Percentiles rank a stretch among this genome's conserved stretches.
Evolutionary conservation across 177 flowering plant species (phyloP).

Genomic region (Vitis hybrid): DNA sequence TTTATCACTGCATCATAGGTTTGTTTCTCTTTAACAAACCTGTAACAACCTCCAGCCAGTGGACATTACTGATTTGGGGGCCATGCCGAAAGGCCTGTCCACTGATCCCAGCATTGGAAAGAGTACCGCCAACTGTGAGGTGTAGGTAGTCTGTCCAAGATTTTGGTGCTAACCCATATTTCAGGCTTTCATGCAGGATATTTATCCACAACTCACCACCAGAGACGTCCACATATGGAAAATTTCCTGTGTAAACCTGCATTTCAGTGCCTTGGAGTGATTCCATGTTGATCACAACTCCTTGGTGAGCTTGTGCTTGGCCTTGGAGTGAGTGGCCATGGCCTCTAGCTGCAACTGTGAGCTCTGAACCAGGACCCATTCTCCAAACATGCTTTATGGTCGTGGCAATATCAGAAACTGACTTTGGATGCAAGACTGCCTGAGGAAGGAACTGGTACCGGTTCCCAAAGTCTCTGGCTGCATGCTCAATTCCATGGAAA

Average conservation of each 20-base stretch:
- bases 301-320: constrained; percentile 45
- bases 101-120: constrained; percentile 65
- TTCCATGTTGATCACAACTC: constrained; percentile 49
- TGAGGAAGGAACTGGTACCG: constrained; percentile 38
- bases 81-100: constrained; percentile 70
- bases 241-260: constrained; percentile 32
- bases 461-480: constrained; percentile 49
- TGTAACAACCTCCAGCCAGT: constrained; percentile 60
- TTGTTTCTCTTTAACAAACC: constrained; percentile 32
- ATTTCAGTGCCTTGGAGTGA: constrained; percentile 35
- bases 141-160: constrained; percentile 68
- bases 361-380: constrained; percentile 43
- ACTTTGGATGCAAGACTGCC: constrained; percentile 44
- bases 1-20: background rate
- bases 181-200: constrained; percentile 48
- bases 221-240: constrained; percentile 50
- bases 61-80: constrained; percentile 65
- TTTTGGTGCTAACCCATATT: constrained; percentile 57
- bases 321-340: constrained; percentile 58
- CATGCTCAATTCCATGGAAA: constrained; percentile 45
- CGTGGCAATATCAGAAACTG: constrained; percentile 42
- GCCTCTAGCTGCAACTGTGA: constrained; percentile 54
- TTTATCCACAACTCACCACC: constrained; percentile 66
- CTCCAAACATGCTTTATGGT: constrained; percentile 38
- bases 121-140: constrained; percentile 64